Evolutionary conservation across 352 stramenopile genomes (phyloP).

Genomic region (Detonula confervacea): DNA sequence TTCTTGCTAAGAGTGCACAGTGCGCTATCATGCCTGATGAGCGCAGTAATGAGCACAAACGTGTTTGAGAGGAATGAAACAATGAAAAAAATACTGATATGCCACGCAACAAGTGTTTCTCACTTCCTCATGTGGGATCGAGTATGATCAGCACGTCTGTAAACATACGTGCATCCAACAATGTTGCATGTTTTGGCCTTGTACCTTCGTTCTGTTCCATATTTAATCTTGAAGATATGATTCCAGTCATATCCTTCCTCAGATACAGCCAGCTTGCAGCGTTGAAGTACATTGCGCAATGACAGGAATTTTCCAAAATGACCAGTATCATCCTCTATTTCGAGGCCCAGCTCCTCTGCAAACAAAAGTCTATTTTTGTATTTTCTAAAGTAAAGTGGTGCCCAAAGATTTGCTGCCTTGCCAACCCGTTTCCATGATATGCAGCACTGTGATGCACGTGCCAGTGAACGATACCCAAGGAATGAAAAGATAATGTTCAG

Average conservation of each 20-base stretch:
- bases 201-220: conserved; percentile 20
- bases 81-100: neutral
- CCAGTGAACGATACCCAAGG: conserved; percentile 51
- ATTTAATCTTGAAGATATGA: conserved; percentile 47
- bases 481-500: conserved; percentile 38
- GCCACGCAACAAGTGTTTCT: too few species aligned
- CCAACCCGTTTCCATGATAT: conserved; percentile 24
- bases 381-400: conserved; percentile 39
- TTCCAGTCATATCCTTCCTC: conserved; percentile 48
- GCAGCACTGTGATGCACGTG: conserved; percentile 42
- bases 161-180: conserved; percentile 29
- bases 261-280: conserved; percentile 2
- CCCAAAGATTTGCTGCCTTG: conserved; percentile 27
- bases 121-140: conserved; percentile 25
- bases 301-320: conserved; percentile 2
- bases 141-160: neutral
- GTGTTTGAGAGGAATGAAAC: neutral
- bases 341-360: conserved; percentile 35
- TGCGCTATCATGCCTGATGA: conserved; percentile 14
- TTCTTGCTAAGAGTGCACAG: conserved; percentile 14
- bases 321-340: neutral
- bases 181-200: conserved; percentile 28
- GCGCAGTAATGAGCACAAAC: too few species aligned
- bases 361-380: conserved; percentile 21
- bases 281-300: neutral